A percentile compares a stretch with the other conserved stretches of the same genome.
These are phyloP conservation scores for Zizania palustris DNA, from an alignment of 202 grass and related monocot genomes.

Conservation along the genomic window DNA sequence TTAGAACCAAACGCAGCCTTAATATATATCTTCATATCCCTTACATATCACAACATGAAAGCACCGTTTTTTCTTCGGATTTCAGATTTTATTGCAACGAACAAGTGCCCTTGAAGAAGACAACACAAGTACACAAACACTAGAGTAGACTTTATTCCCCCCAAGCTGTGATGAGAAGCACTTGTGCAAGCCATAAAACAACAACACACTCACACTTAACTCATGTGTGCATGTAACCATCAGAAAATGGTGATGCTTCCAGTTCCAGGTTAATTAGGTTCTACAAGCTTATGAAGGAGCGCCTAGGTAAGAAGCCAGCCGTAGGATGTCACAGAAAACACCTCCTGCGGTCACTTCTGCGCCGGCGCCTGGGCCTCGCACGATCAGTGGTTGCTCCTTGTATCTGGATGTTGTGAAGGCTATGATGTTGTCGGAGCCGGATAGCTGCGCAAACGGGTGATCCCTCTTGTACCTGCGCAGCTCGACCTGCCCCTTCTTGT, in stretches of 20 bases:
- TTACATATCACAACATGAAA: no score
- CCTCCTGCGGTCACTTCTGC: slow-evolving; percentile 95
- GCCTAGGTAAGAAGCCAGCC: slow-evolving; percentile 86
- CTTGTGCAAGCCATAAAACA: background rate
- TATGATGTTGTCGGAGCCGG: slow-evolving; percentile 90
- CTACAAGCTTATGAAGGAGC: slow-evolving; percentile 60
- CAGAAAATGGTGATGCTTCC: background rate
- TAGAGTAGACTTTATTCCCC: slow-evolving; percentile 29
- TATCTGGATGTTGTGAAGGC: slow-evolving; percentile 94
- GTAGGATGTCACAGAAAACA: slow-evolving; percentile 87
- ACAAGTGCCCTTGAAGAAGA: background rate
- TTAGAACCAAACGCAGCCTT: no score
- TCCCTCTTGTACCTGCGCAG: slow-evolving; percentile 72
- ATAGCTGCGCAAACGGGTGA: slow-evolving; percentile 90
- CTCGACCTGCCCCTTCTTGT: slow-evolving; percentile 70
- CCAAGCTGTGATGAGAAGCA: background rate
- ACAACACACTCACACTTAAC: background rate
- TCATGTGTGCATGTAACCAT: background rate
- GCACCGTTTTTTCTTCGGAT: no score
- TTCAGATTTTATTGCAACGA: no score
- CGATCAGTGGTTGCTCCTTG: slow-evolving; percentile 82
- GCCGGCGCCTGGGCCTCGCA: slow-evolving; percentile 82
- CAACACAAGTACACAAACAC: background rate
- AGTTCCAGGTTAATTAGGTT: no score
- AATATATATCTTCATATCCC: no score